Percentiles rank a stretch among this genome's conserved stretches.
Evolutionary conservation across 2,329 filamentous ascomycete genomes (phyloP).

Genomic region (Colletotrichum orchidophilum): DNA sequence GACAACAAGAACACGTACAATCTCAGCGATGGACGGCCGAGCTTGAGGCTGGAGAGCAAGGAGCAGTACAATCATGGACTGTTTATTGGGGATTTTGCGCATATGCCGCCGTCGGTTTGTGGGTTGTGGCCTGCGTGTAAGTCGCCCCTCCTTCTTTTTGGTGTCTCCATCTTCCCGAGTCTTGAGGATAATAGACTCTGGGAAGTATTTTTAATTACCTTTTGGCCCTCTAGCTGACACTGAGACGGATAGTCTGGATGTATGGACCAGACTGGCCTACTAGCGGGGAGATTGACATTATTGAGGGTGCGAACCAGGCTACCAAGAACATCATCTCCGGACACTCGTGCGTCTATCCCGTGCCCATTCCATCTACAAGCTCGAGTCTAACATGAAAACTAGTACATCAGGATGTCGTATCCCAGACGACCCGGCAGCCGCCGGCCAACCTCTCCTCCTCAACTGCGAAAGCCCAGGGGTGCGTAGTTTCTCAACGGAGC

Average conservation of each 20-base stretch:
- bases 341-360: slow-evolving; percentile 57
- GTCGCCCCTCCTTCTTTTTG: slow-evolving; percentile 31
- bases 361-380: neutral
- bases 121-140: slow-evolving; percentile 79
- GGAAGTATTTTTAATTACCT: neutral
- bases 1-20: slow-evolving; percentile 51
- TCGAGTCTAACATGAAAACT: slow-evolving; percentile 33
- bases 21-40: slow-evolving; percentile 57
- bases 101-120: slow-evolving; percentile 77
- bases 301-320: slow-evolving; percentile 74
- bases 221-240: neutral
- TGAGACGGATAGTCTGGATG: slow-evolving; percentile 56
- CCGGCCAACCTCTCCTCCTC: slow-evolving; percentile 24
- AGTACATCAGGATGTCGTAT: slow-evolving; percentile 41
- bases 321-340: slow-evolving; percentile 69
- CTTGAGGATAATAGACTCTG: neutral
- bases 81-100: slow-evolving; percentile 75
- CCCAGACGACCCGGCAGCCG: slow-evolving; percentile 33
- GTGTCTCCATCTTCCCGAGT: neutral
- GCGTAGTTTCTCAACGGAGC: neutral
- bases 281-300: slow-evolving; percentile 74
- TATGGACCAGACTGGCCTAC: slow-evolving; percentile 67
- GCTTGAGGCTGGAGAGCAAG: slow-evolving; percentile 74
- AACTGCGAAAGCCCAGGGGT: slow-evolving; percentile 39
- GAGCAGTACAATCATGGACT: slow-evolving; percentile 71